These are phyloP conservation scores for Glycine latifolia DNA, from an alignment of 306 rosid species.

Conservation along the genomic window DNA sequence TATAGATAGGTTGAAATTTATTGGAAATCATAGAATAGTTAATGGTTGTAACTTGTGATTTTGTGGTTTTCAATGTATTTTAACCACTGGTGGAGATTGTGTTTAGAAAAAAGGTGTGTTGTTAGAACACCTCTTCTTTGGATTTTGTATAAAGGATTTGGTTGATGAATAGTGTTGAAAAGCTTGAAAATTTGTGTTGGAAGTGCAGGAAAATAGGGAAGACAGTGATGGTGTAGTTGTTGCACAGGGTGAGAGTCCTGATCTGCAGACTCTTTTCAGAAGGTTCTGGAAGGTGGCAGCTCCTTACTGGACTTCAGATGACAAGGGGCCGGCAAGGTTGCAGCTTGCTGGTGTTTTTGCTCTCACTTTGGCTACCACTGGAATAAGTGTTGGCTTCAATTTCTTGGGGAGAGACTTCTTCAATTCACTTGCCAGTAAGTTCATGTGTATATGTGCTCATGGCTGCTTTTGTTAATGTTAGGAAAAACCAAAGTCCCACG, in stretches of 20 bases:
- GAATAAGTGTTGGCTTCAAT: slow-evolving; percentile 93
- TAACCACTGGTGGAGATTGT: neutral
- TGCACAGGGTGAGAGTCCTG: slow-evolving; percentile 61
- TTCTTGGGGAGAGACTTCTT: slow-evolving; percentile 96
- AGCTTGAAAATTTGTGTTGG: slow-evolving; percentile 32
- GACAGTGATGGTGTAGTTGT: slow-evolving; percentile 40
- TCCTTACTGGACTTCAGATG: slow-evolving; percentile 89
- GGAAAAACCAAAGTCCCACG: too few species aligned
- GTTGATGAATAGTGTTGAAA: slow-evolving; percentile 16
- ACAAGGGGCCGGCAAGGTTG: slow-evolving; percentile 76
- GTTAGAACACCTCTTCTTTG: neutral
- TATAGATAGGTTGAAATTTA: neutral
- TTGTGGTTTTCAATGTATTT: neutral
- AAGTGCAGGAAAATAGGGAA: slow-evolving; percentile 48
- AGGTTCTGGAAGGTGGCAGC: slow-evolving; percentile 97
- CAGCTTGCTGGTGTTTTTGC: slow-evolving; percentile 87
- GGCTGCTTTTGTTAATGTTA: neutral
- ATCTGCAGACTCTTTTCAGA: slow-evolving; percentile 65
- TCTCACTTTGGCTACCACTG: slow-evolving; percentile 93
- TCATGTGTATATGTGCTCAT: slow-evolving; percentile 12
- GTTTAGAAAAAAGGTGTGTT: neutral
- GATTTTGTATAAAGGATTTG: slow-evolving; percentile 27
- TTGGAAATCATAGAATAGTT: neutral
- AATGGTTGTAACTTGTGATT: neutral
- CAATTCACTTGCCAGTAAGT: slow-evolving; percentile 91